phyloP scores from a whole-genome alignment of 129 eudicot species.

The Sambucus nigra region DNA sequence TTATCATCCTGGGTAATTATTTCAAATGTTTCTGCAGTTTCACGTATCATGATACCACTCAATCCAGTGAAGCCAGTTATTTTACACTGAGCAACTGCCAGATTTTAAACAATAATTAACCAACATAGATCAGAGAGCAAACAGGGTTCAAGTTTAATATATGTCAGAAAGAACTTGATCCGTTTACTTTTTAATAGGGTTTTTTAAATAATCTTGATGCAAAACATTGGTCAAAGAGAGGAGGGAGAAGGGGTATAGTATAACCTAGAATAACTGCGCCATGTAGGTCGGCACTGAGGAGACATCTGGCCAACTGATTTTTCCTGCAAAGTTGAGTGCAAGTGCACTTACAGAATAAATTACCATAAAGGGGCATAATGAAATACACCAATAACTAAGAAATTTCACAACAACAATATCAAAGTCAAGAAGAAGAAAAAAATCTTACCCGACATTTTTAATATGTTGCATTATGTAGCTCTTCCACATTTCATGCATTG shows the following conservation, averaged over 20 bases:
- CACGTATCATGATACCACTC: constrained; percentile 77
- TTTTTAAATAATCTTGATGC: neutral
- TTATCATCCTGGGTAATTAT: constrained; percentile 62
- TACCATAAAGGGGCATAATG: neutral
- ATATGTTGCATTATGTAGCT: constrained; percentile 43
- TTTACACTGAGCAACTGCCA: constrained; percentile 71
- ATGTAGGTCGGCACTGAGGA: constrained; percentile 75
- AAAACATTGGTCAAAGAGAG: no score
- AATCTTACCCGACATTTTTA: constrained; percentile 53
- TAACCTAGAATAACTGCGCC: constrained; percentile 79
- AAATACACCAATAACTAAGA: neutral
- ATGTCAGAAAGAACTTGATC: neutral
- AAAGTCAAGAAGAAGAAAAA: constrained; percentile 5
- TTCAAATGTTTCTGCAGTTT: constrained; percentile 85
- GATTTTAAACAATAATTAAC: constrained; percentile 5
- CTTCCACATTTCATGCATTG: constrained; percentile 89
- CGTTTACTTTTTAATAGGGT: neutral
- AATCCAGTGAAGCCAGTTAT: constrained; percentile 43
- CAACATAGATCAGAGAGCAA: neutral
- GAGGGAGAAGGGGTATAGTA: neutral
- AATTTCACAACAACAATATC: neutral
- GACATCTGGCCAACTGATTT: constrained; percentile 55
- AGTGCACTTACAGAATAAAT: constrained; percentile 2
- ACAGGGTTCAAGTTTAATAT: neutral
- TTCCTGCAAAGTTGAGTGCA: constrained; percentile 39